Evolutionary conservation across 148 eudicot species (phyloP), one percentile per base, ranked within the genome.

Genomic region (Chenopodium quinoa): DNA sequence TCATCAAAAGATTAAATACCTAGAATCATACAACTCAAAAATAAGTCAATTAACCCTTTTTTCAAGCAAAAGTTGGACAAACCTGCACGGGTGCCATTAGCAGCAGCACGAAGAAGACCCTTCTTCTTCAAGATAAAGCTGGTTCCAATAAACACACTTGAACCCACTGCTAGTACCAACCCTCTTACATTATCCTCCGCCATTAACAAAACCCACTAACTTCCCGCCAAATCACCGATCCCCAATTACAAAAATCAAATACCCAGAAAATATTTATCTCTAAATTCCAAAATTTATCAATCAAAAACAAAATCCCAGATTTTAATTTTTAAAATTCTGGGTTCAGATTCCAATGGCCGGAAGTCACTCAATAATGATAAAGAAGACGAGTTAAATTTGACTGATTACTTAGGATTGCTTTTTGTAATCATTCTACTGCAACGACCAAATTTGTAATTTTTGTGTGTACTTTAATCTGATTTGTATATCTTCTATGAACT

Each of bases 111-210:
- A 27, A 81, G 87, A 66, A 94, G 97, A 46, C 98, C 98, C 82
- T 91, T 92, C 89, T 92, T 94, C 94, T 94, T 94, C 86, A 94
- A 83, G 72, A 94, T 92, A 56, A 94, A 94, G 83, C 98, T 94
- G 0, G 88, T 79, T 4, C 98, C 98, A 40, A 94, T 91, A 75
- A 94, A 94, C 84, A 83, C 86, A 86, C 98, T 90, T 68, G 98
- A 94, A 31, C 90, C 67, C 74, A 94, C 88, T 58, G 98, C 98
- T 70, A 94, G 76, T 48, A 94, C 78, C 78, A 94, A 77, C 65
- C 98, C 98, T 50, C 79, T 89, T 29, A 79, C 85, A 81, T 93
- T 93, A 48, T 88, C 91, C 73, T 89, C 84, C 69, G 83, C 82
- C 85, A 88, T 88, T 29, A n/a, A 17, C 58, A 58, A 22, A 50